These are phyloP conservation scores for Withania somnifera DNA, from an alignment of 305 asterid genomes.

Conservation along the genomic window DNA sequence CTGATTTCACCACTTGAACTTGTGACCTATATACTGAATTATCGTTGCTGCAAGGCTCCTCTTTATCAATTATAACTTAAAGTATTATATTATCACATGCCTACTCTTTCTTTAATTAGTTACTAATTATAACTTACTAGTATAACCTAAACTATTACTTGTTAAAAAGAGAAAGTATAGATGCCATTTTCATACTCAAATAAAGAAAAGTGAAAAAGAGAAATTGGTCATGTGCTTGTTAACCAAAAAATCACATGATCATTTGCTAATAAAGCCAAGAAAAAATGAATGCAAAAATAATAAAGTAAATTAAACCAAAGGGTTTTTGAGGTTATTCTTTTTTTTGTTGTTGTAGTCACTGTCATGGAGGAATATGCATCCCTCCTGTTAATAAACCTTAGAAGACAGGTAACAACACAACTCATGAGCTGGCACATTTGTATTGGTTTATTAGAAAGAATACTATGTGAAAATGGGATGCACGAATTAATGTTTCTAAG, in stretches of 20 bases:
- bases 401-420: constrained; percentile 24
- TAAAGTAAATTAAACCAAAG: constrained; percentile 16
- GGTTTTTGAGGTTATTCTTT: constrained; percentile 9
- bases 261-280: constrained; percentile 14
- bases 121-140: background rate
- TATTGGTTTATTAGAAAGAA: constrained; percentile 27
- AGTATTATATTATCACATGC: background rate
- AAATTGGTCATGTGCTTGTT: constrained; percentile 38
- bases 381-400: constrained; percentile 21
- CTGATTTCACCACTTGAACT: background rate
- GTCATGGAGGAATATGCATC: constrained; percentile 42
- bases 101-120: background rate
- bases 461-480: constrained; percentile 31
- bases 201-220: constrained; percentile 11
- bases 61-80: background rate
- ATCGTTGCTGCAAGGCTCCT: too few relatives aligned
- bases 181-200: background rate
- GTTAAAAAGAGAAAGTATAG: constrained; percentile 4
- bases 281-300: constrained; percentile 8
- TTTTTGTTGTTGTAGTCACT: constrained; percentile 11
- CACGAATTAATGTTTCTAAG: constrained; percentile 28
- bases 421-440: constrained; percentile 23
- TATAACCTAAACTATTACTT: background rate
- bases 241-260: constrained; percentile 36
- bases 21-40: too few relatives aligned